Evolutionary conservation across 805 yeast genomes (phyloP), one percentile per base, ranked within the genome.

Genomic region (Cephaloascus fragrans): DNA sequence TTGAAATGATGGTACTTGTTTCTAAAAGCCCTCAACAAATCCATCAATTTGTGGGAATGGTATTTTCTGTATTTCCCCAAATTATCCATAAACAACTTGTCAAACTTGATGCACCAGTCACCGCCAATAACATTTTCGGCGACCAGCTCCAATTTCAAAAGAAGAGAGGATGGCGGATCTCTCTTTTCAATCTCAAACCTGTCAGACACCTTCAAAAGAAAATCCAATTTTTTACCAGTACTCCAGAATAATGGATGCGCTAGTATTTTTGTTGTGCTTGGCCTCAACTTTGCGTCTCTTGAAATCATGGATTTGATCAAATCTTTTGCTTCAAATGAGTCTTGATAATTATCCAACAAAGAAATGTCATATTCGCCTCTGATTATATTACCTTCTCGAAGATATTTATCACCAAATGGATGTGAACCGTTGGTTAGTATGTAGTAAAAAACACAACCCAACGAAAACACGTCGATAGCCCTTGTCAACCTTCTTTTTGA

Each of bases 1-100:
- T 87, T 87, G 57, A 73, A 90, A 57, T 93, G 99, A 57, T 93
- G 97, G 52, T 86, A 82, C 57, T 93, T 93, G 62, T 93, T 93
- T 50, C 99, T 71, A 48, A 93, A 59, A 0, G 96, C 96, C 42
- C 99, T 67, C 42, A 93, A 60, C 38, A 93, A 61, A 56, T 93
- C 98, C 79, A 88, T 77, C 35, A 93, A 59, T 49, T 79, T 83
- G 41, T 73, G 77, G 1, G 83, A 73, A 46, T 82, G 81, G 56
- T 93, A 93, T 57, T 87, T 89, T 48, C 99, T 72, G 56, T 87
- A 93, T 53, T 85, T 86, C 16, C 95, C 96, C 46, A 93, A 67
- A 52, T 90, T 88, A 23, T 80, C 84, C 63, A 85, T 69, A 51
- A 90, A 84, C 14, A 67, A 62, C n/a, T 62, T 53, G 50, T 87